Percentiles rank a stretch among this genome's conserved stretches.
phyloP scores from a whole-genome alignment of 73 alveolate genomes.

The Paramecium tetraurelia region DNA sequence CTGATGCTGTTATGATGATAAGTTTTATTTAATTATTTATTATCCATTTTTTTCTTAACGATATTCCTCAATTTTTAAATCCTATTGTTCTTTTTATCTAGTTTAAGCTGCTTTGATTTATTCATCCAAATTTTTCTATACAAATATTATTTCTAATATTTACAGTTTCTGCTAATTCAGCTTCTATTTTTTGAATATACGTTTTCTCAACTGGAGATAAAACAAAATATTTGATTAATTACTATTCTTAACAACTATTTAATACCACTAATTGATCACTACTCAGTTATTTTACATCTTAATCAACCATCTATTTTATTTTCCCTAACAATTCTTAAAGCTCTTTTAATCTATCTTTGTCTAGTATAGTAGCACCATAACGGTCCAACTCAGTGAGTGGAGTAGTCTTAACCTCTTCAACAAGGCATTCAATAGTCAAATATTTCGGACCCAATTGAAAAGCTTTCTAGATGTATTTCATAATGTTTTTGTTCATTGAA shows the following conservation, averaged over 20 bases:
- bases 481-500: slow-evolving; percentile 58
- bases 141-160: background rate
- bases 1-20: slow-evolving; percentile 41
- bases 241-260: background rate
- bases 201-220: slow-evolving; percentile 59
- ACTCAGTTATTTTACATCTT: slow-evolving; percentile 29
- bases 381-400: slow-evolving; percentile 22
- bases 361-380: slow-evolving; percentile 46
- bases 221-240: slow-evolving; percentile 56
- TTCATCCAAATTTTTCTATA: slow-evolving; percentile 53
- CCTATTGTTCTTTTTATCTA: slow-evolving; percentile 41
- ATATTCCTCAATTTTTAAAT: slow-evolving; percentile 39
- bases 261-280: slow-evolving; percentile 18
- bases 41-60: slow-evolving; percentile 53
- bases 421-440: slow-evolving; percentile 1
- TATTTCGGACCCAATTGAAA: slow-evolving; percentile 54
- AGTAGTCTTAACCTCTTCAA: background rate
- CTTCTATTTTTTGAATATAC: slow-evolving; percentile 53
- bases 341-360: slow-evolving; percentile 55
- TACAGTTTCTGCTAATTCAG: slow-evolving; percentile 57
- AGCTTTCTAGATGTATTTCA: slow-evolving; percentile 39
- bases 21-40: background rate
- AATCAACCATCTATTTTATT: background rate
- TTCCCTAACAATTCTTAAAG: slow-evolving; percentile 21
- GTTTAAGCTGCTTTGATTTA: slow-evolving; percentile 52